Conservation (phyloP, 108 stramenopile species). For the Stephanodiscus minutulus region DNA sequence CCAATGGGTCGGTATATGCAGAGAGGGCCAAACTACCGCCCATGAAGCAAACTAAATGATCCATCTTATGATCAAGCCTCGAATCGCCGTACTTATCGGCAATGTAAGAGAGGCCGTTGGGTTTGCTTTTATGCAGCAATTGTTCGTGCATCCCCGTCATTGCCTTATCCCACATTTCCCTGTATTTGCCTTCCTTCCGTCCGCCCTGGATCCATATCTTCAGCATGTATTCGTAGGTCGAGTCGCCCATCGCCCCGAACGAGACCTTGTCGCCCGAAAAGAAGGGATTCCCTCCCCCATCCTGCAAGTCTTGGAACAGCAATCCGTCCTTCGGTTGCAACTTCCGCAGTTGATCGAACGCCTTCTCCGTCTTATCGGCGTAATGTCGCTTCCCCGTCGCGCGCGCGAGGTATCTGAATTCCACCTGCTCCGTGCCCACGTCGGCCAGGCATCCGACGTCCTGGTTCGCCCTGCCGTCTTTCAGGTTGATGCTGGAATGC, state of each 20-base stretch:
- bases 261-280: conserved; percentile 67
- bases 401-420: conserved; percentile 85
- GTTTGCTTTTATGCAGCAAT: conserved; percentile 69
- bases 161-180: conserved; percentile 89
- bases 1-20: conserved; percentile 82
- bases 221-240: conserved; percentile 95
- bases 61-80: conserved; percentile 78
- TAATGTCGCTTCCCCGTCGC: conserved; percentile 71
- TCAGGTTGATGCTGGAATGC: conserved; percentile 55
- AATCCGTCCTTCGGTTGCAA: conserved; percentile 62
- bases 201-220: conserved; percentile 94
- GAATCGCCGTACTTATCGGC: conserved; percentile 63
- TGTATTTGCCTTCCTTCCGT: conserved; percentile 65
- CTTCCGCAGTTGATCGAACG: conserved; percentile 67
- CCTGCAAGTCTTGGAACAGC: conserved; percentile 45
- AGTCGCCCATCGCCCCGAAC: conserved; percentile 79
- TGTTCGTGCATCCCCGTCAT: conserved; percentile 84
- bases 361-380: conserved; percentile 68
- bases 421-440: conserved; percentile 89
- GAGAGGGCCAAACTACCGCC: conserved; percentile 91
- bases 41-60: conserved; percentile 96
- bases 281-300: conserved; percentile 36
- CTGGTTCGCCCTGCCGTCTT: conserved; percentile 41
- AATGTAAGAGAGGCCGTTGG: conserved; percentile 81
- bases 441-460: conserved; percentile 68